Evolutionary conservation across 306 rosid species (phyloP), one percentile per base, ranked within the genome.

Genomic region (Casuarina glauca): DNA sequence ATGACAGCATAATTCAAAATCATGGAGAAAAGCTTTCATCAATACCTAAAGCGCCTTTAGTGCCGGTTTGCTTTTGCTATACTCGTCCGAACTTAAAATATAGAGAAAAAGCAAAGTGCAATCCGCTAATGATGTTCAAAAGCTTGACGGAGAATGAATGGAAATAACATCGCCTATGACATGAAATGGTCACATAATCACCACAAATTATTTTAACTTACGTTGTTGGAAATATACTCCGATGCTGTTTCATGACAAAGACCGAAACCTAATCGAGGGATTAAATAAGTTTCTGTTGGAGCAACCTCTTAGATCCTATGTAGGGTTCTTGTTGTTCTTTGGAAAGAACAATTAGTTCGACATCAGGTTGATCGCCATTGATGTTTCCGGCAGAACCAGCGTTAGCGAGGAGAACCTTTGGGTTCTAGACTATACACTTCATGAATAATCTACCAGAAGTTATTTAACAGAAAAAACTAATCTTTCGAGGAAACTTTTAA

Each of bases 1-100:
- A 74, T 82, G 91, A 88, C 89, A 88, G 64, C 87, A 90, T 84
- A 77, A 86, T 84, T 79, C 71, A 73, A 70, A 55, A 69, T 72
- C 45, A 57, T 26, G 83, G 38, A 20, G 67, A 54, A 76, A 69
- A 76, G 60, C 79, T 36, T 39, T 73, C 9, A 76, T 64, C n/a
- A 46, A 45, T 62, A 68, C 82, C 53, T 50, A 82, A 86, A 81
- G 83, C 63, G 61, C 51, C 91, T 81, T 85, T 86, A 64, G 26
- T 41, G 15, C 15, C 32, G 45, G 79, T 72, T 52, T 46, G 9
- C 83, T 62, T 81, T 68, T 78, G 9, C 53, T 57, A 44, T 64
- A 48, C 54, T 53, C 10, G 45, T 61, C 48, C n/a, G 19, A 12
- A 50, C 38, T 15, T 49, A 58, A 38, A 53, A 73, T 49, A 49